Evolutionary conservation across 495 filamentous ascomycete species (phyloP).

Genomic region (Penicillium lagena): DNA sequence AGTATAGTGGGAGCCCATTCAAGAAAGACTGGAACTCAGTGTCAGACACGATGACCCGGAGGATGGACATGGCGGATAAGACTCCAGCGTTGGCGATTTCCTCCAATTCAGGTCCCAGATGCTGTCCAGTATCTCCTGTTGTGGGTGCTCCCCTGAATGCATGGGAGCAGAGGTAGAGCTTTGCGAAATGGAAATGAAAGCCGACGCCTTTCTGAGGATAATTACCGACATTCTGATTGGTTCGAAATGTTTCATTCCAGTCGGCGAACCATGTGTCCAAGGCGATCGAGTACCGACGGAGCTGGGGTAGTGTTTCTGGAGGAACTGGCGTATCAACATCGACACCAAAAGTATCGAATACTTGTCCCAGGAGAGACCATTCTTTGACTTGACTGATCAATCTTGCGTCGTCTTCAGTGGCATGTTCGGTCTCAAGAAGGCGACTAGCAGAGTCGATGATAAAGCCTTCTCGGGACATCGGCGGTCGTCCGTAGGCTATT

Average conservation of each 20-base stretch:
- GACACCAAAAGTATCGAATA: slow-evolving; percentile 33
- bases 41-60: slow-evolving; percentile 21
- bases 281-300: slow-evolving; percentile 19
- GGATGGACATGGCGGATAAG: slow-evolving; percentile 23
- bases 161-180: slow-evolving; percentile 31
- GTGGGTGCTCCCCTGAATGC: slow-evolving; percentile 21
- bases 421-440: slow-evolving; percentile 20
- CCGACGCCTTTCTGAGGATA: slow-evolving; percentile 25
- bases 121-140: slow-evolving; percentile 1
- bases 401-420: slow-evolving; percentile 27
- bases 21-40: slow-evolving; percentile 22
- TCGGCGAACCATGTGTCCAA: slow-evolving; percentile 27
- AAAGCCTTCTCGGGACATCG: slow-evolving; percentile 26
- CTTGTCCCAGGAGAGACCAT: slow-evolving; percentile 24
- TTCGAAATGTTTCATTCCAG: slow-evolving; percentile 21
- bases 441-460: slow-evolving; percentile 14
- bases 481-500: slow-evolving; percentile 24
- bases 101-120: slow-evolving; percentile 18
- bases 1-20: slow-evolving; percentile 27
- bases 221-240: slow-evolving; percentile 20
- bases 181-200: slow-evolving; percentile 25
- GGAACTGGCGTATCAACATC: slow-evolving; percentile 27
- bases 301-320: slow-evolving; percentile 12
- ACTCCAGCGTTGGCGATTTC: slow-evolving; percentile 25
- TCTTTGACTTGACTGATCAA: slow-evolving; percentile 30